phyloP scores from a whole-genome alignment of 495 filamentous ascomycete genomes.

The Neurospora intermedia region DNA sequence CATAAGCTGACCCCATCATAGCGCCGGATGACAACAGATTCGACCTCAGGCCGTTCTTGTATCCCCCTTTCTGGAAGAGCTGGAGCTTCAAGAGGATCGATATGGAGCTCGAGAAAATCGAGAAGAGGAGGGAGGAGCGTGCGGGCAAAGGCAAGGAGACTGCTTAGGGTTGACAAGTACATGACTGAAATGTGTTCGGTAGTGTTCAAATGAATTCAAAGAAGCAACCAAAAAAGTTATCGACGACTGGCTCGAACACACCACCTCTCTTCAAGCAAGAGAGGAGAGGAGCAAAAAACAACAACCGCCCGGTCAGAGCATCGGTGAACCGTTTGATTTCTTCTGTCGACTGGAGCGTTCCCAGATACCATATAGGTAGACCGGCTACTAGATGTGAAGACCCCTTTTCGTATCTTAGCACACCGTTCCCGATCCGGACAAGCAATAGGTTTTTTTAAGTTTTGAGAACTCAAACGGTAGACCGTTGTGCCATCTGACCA shows the following conservation, averaged over 20 bases:
- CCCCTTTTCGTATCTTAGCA: background rate
- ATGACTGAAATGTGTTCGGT: background rate
- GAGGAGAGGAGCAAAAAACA: background rate
- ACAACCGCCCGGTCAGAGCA: background rate
- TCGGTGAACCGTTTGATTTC: background rate
- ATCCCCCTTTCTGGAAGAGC: slow-evolving; percentile 35
- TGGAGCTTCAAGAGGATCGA: slow-evolving; percentile 48
- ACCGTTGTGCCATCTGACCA: background rate
- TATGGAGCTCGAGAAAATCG: slow-evolving; percentile 21
- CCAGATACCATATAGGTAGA: background rate
- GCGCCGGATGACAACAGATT: slow-evolving; percentile 39
- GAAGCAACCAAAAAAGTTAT: background rate
- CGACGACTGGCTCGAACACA: background rate
- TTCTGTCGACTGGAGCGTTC: background rate
- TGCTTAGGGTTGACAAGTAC: background rate
- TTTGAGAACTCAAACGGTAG: background rate
- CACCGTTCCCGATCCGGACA: background rate
- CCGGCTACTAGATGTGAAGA: background rate
- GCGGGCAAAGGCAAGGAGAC: slow-evolving; percentile 2
- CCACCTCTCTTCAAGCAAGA: background rate
- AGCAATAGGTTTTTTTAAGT: background rate
- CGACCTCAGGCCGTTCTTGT: slow-evolving; percentile 56
- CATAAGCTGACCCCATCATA: background rate
- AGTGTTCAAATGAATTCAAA: background rate
- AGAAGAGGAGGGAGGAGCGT: slow-evolving; percentile 24